Conservation (phyloP, 768 basidiomycete species). For the Nidula microcarpa region DNA sequence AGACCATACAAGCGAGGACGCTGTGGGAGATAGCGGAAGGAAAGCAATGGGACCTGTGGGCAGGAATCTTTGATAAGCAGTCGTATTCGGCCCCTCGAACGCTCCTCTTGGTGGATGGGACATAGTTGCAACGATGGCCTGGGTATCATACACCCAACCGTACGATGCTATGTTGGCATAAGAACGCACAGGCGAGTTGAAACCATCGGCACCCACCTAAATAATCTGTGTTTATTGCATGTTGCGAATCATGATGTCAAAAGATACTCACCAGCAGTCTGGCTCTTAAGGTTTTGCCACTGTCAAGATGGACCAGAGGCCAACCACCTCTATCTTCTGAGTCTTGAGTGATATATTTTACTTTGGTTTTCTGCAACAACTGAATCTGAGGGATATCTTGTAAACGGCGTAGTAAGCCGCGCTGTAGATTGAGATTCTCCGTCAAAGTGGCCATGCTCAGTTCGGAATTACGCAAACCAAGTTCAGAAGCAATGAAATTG, state of each 20-base stretch:
- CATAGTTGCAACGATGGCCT: slow-evolving; percentile 89
- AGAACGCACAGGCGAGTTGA: slow-evolving; percentile 87
- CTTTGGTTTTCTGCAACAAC: slow-evolving; percentile 71
- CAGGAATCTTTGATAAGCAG: slow-evolving; percentile 92
- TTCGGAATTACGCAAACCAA: slow-evolving; percentile 22
- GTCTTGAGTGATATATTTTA: slow-evolving; percentile 62
- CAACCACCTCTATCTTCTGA: slow-evolving; percentile 57
- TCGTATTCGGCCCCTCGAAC: slow-evolving; percentile 65
- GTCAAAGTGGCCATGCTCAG: slow-evolving; percentile 77
- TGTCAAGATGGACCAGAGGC: slow-evolving; percentile 77
- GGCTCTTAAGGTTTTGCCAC: slow-evolving; percentile 61
- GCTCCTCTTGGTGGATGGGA: slow-evolving; percentile 62
- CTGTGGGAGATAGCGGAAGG: slow-evolving; percentile 76
- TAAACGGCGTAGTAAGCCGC: slow-evolving; percentile 70
- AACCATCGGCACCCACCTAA: slow-evolving; percentile 93
- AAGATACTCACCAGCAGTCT: slow-evolving; percentile 62
- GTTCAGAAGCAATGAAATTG: slow-evolving; percentile 57
- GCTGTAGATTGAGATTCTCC: slow-evolving; percentile 92
- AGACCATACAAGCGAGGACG: slow-evolving; percentile 93
- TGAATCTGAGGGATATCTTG: slow-evolving; percentile 47
- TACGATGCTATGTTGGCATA: slow-evolving; percentile 84
- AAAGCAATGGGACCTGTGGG: slow-evolving; percentile 96
- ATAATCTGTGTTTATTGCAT: background rate
- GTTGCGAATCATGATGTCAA: background rate
- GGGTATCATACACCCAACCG: slow-evolving; percentile 89